Evolutionary conservation across 2,329 filamentous ascomycete species (phyloP), one percentile per base, ranked within the genome.

Genomic region (Clonostachys rhizophaga): DNA sequence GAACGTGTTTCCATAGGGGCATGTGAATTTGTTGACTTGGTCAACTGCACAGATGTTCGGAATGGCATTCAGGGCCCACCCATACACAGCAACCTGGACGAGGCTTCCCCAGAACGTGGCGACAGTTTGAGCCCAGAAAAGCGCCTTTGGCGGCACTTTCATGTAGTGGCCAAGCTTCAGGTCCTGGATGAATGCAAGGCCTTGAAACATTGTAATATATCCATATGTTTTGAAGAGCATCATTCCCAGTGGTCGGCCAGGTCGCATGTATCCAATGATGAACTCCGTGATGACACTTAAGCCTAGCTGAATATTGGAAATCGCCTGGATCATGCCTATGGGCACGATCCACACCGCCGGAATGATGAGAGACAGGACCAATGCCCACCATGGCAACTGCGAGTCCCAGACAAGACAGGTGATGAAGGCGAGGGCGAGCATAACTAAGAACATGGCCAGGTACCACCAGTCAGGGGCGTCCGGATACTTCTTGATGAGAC

Each of bases 381-480:
- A 69, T 2, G 64, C 66, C 68, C 68, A 72, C 65, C 66, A 73
- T 2, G 71, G 61, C 18, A 75, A 57, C 47, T 72, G 65, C 1
- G 72, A 74, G 7, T 55, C 47, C 18, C 18, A 18, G 18, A 18
- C 18, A 18, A 18, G 18, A 18, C 18, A 18, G 18, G 18, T 18
- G 3, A 18, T 5, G 18, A 18, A 18, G 18, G 18, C 18, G 18
- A 18, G 18, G 18, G 18, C 18, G 18, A 18, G 18, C 18, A 70
- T 16, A 78, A 62, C 6, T 50, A 51, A 1, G 58, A 18, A 18
- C 18, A 18, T 18, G 18, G 18, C 18, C 18, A 18, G 54, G 50
- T 81, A 84, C 79, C 79, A 84, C 76, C 75, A 83, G 36, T 74
- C 60, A 1, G 80, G 80, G 0, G 72, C 75, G 34, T 76, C 65